A percentile compares a stretch with the other conserved stretches of the same genome.
Evolutionary conservation across 345 rosid genomes (phyloP).

Genomic region (Brassica juncea): DNA sequence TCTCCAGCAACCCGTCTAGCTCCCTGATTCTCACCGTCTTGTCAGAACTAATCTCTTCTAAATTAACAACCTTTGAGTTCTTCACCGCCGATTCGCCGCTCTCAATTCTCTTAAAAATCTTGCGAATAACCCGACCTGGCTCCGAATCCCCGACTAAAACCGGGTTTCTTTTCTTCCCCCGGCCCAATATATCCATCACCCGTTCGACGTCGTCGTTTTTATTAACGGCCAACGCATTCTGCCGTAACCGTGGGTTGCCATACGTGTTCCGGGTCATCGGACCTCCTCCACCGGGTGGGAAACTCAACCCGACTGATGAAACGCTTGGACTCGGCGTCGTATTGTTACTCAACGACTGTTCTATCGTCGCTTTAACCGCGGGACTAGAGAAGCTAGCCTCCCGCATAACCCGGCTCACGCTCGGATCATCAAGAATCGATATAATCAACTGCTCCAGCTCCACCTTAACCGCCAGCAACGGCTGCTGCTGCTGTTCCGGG

Average conservation of each 20-base stretch:
- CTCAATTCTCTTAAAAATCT: slow-evolving; percentile 61
- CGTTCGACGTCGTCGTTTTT: slow-evolving; percentile 66
- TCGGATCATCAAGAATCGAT: slow-evolving; percentile 96
- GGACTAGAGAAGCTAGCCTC: slow-evolving; percentile 99
- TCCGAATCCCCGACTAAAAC: slow-evolving; percentile 89
- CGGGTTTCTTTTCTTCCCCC: slow-evolving; percentile 74
- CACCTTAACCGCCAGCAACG: slow-evolving; percentile 87
- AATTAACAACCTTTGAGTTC: slow-evolving; percentile 58
- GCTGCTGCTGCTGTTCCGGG: slow-evolving; percentile 98
- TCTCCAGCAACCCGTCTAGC: slow-evolving; percentile 56
- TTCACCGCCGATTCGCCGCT: slow-evolving; percentile 60
- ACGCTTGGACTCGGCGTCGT: slow-evolving; percentile 47
- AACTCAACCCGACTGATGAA: slow-evolving; percentile 59
- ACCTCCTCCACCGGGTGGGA: slow-evolving; percentile 44
- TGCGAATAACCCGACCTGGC: slow-evolving; percentile 71
- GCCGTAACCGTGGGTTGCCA: slow-evolving; percentile 78
- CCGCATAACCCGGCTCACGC: slow-evolving; percentile 98
- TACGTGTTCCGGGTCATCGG: slow-evolving; percentile 59
- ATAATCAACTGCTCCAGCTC: slow-evolving; percentile 96
- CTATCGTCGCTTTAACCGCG: slow-evolving; percentile 90
- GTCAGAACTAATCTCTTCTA: slow-evolving; percentile 62
- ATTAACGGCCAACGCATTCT: slow-evolving; percentile 45
- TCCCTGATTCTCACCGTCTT: slow-evolving; percentile 55
- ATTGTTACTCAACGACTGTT: slow-evolving; percentile 55
- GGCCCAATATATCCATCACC: slow-evolving; percentile 67